These are phyloP conservation scores for Zymoseptoria ardabiliae DNA, from an alignment of 2,329 filamentous ascomycete species.

Conservation along the genomic window DNA sequence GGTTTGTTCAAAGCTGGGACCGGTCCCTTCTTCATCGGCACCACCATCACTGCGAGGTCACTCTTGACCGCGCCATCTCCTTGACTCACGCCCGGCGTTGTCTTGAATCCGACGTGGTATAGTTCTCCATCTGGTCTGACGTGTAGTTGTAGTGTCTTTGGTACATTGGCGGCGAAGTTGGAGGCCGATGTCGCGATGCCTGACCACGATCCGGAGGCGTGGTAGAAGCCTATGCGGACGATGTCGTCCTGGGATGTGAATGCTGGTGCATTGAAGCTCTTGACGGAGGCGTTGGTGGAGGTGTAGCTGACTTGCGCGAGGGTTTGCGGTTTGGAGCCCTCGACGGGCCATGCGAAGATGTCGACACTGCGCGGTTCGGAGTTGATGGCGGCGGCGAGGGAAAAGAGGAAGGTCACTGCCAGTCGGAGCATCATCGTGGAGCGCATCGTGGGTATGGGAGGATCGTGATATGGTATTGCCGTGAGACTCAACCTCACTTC, in stretches of 20 bases:
- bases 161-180: slow-evolving; percentile 35
- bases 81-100: slow-evolving; percentile 20
- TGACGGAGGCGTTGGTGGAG: slow-evolving; percentile 33
- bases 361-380: slow-evolving; percentile 22
- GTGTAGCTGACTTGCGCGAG: slow-evolving; percentile 40
- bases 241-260: slow-evolving; percentile 31
- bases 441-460: slow-evolving; percentile 28
- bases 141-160: slow-evolving; percentile 39
- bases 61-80: slow-evolving; percentile 23
- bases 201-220: slow-evolving; percentile 33
- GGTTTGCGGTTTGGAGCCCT: slow-evolving; percentile 30
- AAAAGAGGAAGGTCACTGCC: slow-evolving; percentile 29
- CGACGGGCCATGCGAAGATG: slow-evolving; percentile 32
- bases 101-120: slow-evolving; percentile 40
- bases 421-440: slow-evolving; percentile 30
- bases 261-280: slow-evolving; percentile 32
- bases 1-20: slow-evolving; percentile 45
- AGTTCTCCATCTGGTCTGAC: slow-evolving; percentile 37
- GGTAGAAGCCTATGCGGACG: slow-evolving; percentile 39
- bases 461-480: background rate
- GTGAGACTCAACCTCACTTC: background rate
- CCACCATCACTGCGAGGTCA: slow-evolving; percentile 37
- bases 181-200: slow-evolving; percentile 40
- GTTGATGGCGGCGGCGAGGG: slow-evolving; percentile 22
- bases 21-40: slow-evolving; percentile 33